Evolutionary conservation across 2,329 filamentous ascomycete species (phyloP).

Genomic region (Dothideomycetes sp.): DNA sequence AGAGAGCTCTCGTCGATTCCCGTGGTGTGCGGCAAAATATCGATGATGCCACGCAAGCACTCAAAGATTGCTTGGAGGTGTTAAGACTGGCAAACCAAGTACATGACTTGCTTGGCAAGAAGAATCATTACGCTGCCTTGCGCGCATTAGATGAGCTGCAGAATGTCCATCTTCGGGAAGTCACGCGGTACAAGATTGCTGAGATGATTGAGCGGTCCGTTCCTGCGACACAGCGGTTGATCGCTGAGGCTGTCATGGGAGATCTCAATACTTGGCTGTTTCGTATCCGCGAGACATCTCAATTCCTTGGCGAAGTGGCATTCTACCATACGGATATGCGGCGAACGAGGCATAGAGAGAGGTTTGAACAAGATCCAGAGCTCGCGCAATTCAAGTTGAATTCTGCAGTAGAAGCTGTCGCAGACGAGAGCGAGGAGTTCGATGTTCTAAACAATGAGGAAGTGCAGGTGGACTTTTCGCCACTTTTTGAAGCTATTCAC

Average conservation of each 20-base stretch:
- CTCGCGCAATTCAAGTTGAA: constrained; percentile 82
- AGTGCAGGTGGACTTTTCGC: constrained; percentile 85
- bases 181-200: constrained; percentile 88
- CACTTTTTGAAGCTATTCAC: constrained; percentile 87
- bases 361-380: constrained; percentile 64
- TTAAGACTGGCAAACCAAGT: constrained; percentile 87
- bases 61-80: constrained; percentile 87
- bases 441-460: constrained; percentile 94
- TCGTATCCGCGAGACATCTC: constrained; percentile 87
- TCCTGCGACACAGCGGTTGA: constrained; percentile 80
- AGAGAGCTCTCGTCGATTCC: constrained; percentile 87
- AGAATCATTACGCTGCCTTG: constrained; percentile 90
- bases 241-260: constrained; percentile 92
- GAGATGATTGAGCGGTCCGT: constrained; percentile 95
- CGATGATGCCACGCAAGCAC: constrained; percentile 76
- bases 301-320: constrained; percentile 89
- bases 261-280: constrained; percentile 97
- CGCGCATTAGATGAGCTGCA: constrained; percentile 92
- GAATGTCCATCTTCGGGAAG: constrained; percentile 89
- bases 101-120: constrained; percentile 80
- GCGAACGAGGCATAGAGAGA: constrained; percentile 69
- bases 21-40: constrained; percentile 90
- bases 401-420: constrained; percentile 88
- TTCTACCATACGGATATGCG: constrained; percentile 93
- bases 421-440: constrained; percentile 90